Conservation (phyloP, 441 rosid genomes). For the Hura crepitans region DNA sequence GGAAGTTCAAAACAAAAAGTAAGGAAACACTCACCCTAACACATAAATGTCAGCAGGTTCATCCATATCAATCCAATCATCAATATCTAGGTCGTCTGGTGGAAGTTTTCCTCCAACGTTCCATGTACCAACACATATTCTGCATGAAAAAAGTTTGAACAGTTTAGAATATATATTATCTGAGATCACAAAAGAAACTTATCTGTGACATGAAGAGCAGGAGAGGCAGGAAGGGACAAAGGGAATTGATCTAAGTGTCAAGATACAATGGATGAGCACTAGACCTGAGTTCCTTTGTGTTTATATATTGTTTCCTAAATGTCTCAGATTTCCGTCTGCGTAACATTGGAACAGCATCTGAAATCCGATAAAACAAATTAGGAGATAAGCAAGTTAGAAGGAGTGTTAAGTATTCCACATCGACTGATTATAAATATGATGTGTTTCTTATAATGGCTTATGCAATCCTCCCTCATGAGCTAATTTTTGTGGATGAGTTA, state of each 20-base stretch:
- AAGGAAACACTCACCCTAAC: slow-evolving; percentile 56
- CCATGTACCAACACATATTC: slow-evolving; percentile 85
- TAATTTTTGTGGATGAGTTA: too few species aligned
- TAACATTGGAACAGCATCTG: slow-evolving; percentile 51
- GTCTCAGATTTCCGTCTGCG: slow-evolving; percentile 87
- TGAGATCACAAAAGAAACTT: not conserved
- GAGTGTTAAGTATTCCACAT: too few species aligned
- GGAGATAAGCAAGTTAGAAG: slow-evolving; percentile 10
- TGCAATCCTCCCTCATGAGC: too few species aligned
- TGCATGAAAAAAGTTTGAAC: slow-evolving; percentile 15
- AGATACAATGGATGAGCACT: slow-evolving; percentile 12
- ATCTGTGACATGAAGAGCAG: not conserved
- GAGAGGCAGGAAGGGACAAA: not conserved
- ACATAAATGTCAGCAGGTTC: slow-evolving; percentile 93
- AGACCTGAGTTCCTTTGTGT: slow-evolving; percentile 81
- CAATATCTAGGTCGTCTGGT: slow-evolving; percentile 77
- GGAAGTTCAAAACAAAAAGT: slow-evolving; percentile 9
- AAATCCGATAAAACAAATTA: slow-evolving; percentile 1
- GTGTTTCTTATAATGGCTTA: too few species aligned
- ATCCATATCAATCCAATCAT: slow-evolving; percentile 72
- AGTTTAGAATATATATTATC: not conserved
- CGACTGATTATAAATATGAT: too few species aligned
- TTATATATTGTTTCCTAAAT: slow-evolving; percentile 75
- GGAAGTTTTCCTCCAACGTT: slow-evolving; percentile 89
- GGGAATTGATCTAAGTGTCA: too few species aligned